Evolutionary conservation across 768 basidiomycete genomes (phyloP).

Genomic region (Russula dissimulans): DNA sequence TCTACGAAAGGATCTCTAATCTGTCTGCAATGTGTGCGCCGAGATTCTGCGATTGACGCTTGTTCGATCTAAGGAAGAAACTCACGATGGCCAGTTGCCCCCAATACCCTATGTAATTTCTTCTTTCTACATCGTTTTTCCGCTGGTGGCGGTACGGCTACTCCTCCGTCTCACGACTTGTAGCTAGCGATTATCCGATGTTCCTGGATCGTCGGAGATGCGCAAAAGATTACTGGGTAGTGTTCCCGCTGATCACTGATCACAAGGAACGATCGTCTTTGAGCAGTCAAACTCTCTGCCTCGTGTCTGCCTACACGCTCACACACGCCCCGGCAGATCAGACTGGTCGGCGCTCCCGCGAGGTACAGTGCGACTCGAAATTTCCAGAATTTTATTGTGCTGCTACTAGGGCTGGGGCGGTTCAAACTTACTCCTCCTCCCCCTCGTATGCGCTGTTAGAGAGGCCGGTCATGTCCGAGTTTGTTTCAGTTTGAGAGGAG

Average conservation of each 20-base stretch:
- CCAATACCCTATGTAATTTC: too few relatives aligned
- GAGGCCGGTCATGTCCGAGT: neutral
- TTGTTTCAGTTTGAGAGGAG: neutral
- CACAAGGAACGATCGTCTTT: constrained; percentile 1
- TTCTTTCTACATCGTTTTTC: too few relatives aligned
- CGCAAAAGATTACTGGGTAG: neutral
- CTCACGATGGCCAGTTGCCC: neutral
- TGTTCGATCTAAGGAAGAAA: neutral
- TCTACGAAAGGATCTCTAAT: neutral
- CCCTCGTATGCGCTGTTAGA: neutral
- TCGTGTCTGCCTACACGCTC: neutral
- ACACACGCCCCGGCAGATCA: neutral
- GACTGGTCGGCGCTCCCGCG: neutral
- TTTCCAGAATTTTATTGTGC: neutral
- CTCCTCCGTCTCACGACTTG: neutral
- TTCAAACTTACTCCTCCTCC: neutral
- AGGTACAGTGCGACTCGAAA: neutral
- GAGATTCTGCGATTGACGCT: neutral
- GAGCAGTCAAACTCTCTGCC: neutral
- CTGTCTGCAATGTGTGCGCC: neutral
- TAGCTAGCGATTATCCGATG: neutral
- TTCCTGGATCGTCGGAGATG: neutral
- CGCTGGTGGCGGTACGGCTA: neutral
- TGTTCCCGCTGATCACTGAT: neutral
- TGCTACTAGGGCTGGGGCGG: neutral